Conservation (phyloP, 2,329 filamentous ascomycete genomes). For the Colletotrichum gigasporum region DNA sequence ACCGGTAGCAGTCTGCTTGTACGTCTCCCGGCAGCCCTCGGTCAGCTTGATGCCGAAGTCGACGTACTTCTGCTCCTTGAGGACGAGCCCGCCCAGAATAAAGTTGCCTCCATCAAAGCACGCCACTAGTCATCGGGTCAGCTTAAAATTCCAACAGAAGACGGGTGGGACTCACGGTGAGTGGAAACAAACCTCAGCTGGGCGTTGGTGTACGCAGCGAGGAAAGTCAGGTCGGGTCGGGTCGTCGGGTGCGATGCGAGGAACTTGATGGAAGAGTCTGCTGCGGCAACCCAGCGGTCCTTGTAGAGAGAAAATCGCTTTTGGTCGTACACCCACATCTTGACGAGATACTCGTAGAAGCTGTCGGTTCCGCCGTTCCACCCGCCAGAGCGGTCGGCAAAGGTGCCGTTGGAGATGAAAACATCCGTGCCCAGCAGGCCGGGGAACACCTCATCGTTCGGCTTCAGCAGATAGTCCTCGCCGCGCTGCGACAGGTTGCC, state of each 20-base stretch:
- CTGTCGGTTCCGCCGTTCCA: constrained; percentile 83
- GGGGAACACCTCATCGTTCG: constrained; percentile 77
- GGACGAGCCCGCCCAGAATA: constrained; percentile 79
- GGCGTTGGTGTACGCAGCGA: constrained; percentile 64
- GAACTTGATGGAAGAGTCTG: constrained; percentile 78
- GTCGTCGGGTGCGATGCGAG: constrained; percentile 73
- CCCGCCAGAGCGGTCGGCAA: constrained; percentile 73
- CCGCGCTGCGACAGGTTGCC: constrained; percentile 72
- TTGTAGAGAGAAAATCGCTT: constrained; percentile 70
- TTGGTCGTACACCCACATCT: constrained; percentile 87
- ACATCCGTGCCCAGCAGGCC: constrained; percentile 78
- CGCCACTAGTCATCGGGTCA: constrained; percentile 64
- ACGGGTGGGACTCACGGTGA: constrained; percentile 52
- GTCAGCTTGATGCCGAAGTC: constrained; percentile 79
- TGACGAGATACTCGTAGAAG: constrained; percentile 91
- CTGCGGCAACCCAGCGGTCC: constrained; percentile 79
- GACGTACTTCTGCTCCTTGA: constrained; percentile 72
- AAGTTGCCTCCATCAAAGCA: constrained; percentile 90
- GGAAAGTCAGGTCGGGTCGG: constrained; percentile 73
- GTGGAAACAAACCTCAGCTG: constrained; percentile 55
- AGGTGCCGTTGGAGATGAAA: constrained; percentile 70
- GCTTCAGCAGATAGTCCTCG: constrained; percentile 75
- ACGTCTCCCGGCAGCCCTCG: constrained; percentile 78
- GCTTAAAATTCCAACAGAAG: constrained; percentile 34
- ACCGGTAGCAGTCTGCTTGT: constrained; percentile 71